A percentile compares a stretch with the other conserved stretches of the same genome.
Conservation (phyloP, 1,284 basidiomycete species). For the Trichosporon sp. region DNA sequence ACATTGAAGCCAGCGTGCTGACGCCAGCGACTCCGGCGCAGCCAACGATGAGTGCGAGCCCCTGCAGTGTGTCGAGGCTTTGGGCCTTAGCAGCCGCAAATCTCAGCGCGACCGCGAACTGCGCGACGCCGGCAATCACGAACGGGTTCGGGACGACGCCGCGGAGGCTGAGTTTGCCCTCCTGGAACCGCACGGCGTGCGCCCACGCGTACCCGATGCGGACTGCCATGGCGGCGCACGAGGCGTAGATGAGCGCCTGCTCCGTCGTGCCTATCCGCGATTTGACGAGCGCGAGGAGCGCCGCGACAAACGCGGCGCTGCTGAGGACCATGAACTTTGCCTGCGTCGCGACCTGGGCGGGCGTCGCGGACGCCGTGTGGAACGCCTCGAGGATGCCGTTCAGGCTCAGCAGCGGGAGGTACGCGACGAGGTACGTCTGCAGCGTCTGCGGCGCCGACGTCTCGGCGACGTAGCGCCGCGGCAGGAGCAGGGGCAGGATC, state of each 20-base stretch:
- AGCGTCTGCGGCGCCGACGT: conserved; percentile 69
- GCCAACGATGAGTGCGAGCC: neutral
- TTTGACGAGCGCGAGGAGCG: conserved; percentile 16
- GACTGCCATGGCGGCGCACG: conserved; percentile 40
- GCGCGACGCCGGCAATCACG: neutral
- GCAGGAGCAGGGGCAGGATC: conserved; percentile 65
- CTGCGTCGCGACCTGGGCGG: conserved; percentile 34
- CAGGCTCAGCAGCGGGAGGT: conserved; percentile 78
- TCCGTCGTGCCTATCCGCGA: conserved; percentile 17
- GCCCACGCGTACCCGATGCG: conserved; percentile 35
- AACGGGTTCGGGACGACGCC: neutral
- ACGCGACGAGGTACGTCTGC: conserved; percentile 66
- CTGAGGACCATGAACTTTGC: conserved; percentile 38
- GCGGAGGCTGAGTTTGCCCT: neutral
- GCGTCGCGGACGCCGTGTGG: conserved; percentile 65
- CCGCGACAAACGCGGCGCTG: conserved; percentile 30
- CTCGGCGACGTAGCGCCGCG: conserved; percentile 62
- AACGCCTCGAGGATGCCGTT: conserved; percentile 89
- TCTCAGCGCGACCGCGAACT: neutral
- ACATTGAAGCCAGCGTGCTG: neutral
- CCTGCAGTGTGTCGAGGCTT: neutral
- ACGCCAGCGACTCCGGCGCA: neutral
- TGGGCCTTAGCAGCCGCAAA: neutral
- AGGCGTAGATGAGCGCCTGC: conserved; percentile 70
- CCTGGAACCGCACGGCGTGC: conserved; percentile 24